Evolutionary conservation across 768 basidiomycete genomes (phyloP).

Genomic region (Leccinum broughii): DNA sequence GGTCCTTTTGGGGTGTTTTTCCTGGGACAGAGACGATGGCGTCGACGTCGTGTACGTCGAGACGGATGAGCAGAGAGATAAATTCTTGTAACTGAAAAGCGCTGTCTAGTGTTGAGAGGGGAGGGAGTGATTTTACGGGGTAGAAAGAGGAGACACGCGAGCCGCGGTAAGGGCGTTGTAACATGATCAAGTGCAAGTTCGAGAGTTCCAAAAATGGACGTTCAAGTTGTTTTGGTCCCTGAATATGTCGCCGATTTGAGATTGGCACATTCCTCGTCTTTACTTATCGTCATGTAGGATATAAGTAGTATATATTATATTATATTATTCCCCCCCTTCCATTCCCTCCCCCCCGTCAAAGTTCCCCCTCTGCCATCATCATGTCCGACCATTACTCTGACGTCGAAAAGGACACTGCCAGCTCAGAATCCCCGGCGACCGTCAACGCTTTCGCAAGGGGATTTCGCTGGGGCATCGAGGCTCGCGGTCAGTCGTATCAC

Average conservation of each 20-base stretch:
- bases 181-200: not conserved
- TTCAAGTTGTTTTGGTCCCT: not conserved
- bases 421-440: constrained; percentile 13
- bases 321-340: not conserved
- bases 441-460: constrained; percentile 12
- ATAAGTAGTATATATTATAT: not conserved
- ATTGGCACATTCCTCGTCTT: not conserved
- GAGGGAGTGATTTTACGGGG: constrained; percentile 68
- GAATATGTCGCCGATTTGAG: not conserved
- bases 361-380: constrained; percentile 10
- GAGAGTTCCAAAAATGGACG: too few relatives aligned
- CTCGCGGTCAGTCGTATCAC: constrained; percentile 21
- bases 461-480: constrained; percentile 36
- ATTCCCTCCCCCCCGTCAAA: too few relatives aligned
- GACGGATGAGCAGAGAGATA: constrained; percentile 81
- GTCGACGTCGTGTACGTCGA: constrained; percentile 87
- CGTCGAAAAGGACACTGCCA: constrained; percentile 29
- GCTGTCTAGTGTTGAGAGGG: constrained; percentile 76
- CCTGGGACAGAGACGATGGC: constrained; percentile 77
- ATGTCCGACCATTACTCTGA: constrained; percentile 30
- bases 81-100: constrained; percentile 96
- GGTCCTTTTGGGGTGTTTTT: constrained; percentile 33
- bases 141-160: constrained; percentile 81
- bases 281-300: not conserved
- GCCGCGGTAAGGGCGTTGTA: constrained; percentile 66